Evolutionary conservation across 768 basidiomycete species (phyloP).

Genomic region (Kwoniella sp.): DNA sequence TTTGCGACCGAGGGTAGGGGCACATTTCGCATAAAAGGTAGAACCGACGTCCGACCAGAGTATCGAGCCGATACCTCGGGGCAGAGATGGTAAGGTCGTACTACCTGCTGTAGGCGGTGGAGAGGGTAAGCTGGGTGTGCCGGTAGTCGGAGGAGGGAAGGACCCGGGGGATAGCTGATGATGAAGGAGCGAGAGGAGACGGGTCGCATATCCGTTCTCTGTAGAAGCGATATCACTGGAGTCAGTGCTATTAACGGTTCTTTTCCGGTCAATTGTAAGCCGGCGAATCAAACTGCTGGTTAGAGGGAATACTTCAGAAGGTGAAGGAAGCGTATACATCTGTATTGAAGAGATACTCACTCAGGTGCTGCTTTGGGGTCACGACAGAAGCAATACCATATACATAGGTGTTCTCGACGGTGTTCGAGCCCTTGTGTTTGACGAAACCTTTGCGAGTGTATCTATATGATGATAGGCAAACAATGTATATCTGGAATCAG

Average conservation of each 20-base stretch:
- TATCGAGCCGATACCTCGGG: slow-evolving; percentile 27
- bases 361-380: slow-evolving; percentile 35
- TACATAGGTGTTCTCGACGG: slow-evolving; percentile 20
- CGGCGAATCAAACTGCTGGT: background rate
- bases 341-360: slow-evolving; percentile 20
- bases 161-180: slow-evolving; percentile 25
- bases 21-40: slow-evolving; percentile 34
- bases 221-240: no score
- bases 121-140: slow-evolving; percentile 4
- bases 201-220: slow-evolving; percentile 46
- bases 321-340: no score
- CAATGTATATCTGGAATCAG: background rate
- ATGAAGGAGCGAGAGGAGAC: slow-evolving; percentile 36
- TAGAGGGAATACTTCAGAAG: background rate
- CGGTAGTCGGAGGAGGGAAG: slow-evolving; percentile 22
- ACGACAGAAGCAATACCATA: slow-evolving; percentile 45
- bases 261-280: no score
- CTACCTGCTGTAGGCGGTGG: background rate
- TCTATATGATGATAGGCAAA: slow-evolving; percentile 13
- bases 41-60: slow-evolving; percentile 43
- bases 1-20: slow-evolving; percentile 14
- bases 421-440: slow-evolving; percentile 18
- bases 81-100: background rate
- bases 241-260: no score
- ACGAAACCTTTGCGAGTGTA: slow-evolving; percentile 29